Evolutionary conservation across 164 flowering plant species (phyloP), one percentile per base, ranked within the genome.

Genomic region (Vitis labrusca): DNA sequence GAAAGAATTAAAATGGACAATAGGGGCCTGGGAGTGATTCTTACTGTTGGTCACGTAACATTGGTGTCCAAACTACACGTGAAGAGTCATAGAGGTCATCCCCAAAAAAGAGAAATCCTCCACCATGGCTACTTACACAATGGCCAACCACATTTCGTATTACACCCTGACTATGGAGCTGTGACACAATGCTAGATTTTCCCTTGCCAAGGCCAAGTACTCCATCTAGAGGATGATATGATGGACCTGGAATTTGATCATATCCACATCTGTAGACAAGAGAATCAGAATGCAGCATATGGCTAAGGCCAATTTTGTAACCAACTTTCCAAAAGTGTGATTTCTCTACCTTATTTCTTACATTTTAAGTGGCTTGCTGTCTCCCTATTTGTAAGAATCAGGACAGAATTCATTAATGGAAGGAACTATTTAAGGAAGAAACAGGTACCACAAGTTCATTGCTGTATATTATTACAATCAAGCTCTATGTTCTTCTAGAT

Each of bases 181-280:
- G 99, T 49, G 97, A 78, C 10, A 84, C 70, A 16, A 91, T 84
- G 85, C 91, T 85, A 16, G 87, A 30, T 76, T 83, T 83, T 13
- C 98, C 95, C 60, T 57, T 84, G 19, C 99, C 97, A 63, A 93
- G 94, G 37, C 99, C 99, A 60, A 96, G 89, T 3, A 93, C 82
- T 70, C 98, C 99, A 71, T 93, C 99, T 11, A 88, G 71, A 16
- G 87, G 85, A 78, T 86, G 85, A 59, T 64, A 2, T 15, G 89
- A 80, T 54, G 69, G n/a, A 27, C 83, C 88, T 5, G 81, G 83
- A 59, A 84, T n/a, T 76, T 96, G 98, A 82, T 95, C 93, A 70
- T 92, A 92, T 19, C 99, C 98, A 76, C 99, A 96, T 50, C 98
- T 93, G 85, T 50, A 71, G 54, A 59, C 53, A 58, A 55, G 55